Percentiles rank a stretch among this genome's conserved stretches.
These are phyloP conservation scores for Entomortierella beljakovae DNA, from an alignment of 192 early-diverging fungal species.

Conservation along the genomic window DNA sequence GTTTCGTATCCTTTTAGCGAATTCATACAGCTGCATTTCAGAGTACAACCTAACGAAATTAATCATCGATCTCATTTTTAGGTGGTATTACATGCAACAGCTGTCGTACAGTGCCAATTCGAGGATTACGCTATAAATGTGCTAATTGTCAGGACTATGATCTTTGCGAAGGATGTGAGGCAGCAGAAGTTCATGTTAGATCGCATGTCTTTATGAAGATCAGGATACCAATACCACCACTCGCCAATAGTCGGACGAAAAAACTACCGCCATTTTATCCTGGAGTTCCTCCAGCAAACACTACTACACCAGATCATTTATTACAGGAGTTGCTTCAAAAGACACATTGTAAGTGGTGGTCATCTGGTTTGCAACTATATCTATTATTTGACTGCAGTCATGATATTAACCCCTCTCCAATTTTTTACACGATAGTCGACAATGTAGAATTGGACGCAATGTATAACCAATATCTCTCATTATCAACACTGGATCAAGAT, in stretches of 20 bases:
- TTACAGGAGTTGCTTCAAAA: conserved; percentile 62
- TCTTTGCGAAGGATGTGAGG: conserved; percentile 93
- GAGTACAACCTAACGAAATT: too few species aligned
- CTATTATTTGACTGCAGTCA: too few species aligned
- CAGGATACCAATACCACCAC: conserved; percentile 89
- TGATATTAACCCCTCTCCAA: neutral
- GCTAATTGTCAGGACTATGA: conserved; percentile 95
- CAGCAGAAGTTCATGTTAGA: conserved; percentile 75
- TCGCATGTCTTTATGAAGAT: conserved; percentile 95
- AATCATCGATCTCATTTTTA: too few species aligned
- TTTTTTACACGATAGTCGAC: conserved; percentile 69
- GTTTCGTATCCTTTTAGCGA: too few species aligned
- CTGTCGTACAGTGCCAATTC: conserved; percentile 88
- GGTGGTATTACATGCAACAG: conserved; percentile 94
- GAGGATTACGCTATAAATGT: conserved; percentile 93
- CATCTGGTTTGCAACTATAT: neutral
- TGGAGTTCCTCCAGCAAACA: conserved; percentile 56
- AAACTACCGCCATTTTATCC: conserved; percentile 85
- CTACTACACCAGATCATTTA: conserved; percentile 39
- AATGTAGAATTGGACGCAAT: conserved; percentile 86
- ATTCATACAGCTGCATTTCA: too few species aligned
- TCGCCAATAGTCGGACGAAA: conserved; percentile 81
- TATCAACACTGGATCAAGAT: conserved; percentile 74
- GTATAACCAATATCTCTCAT: conserved; percentile 86
- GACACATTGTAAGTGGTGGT: conserved; percentile 73